A percentile compares a stretch with the other conserved stretches of the same genome.
These are phyloP conservation scores for Maudiozyma serrabonitensis DNA, from an alignment of 805 yeast genomes.

Conservation along the genomic window DNA sequence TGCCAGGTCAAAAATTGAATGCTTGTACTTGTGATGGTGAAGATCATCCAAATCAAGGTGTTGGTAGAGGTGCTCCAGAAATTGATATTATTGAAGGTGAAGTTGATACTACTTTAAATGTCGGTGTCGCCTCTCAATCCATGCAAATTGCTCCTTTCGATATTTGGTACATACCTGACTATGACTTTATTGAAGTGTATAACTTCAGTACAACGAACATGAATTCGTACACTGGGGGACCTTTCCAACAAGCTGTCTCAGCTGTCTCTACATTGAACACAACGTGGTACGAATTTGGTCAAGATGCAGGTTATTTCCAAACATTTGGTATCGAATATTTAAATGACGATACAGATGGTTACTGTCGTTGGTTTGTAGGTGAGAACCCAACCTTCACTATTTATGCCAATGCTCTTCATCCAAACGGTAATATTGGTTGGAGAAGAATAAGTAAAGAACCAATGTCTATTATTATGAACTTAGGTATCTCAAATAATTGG, in stretches of 20 bases:
- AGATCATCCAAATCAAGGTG: slow-evolving; percentile 80
- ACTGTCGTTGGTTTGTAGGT: slow-evolving; percentile 82
- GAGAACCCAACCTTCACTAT: slow-evolving; percentile 65
- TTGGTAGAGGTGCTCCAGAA: slow-evolving; percentile 93
- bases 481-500: slow-evolving; percentile 90
- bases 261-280: slow-evolving; percentile 69
- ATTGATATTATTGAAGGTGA: slow-evolving; percentile 88
- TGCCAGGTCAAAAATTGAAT: slow-evolving; percentile 75
- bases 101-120: slow-evolving; percentile 42
- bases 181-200: slow-evolving; percentile 63
- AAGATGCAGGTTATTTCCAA: slow-evolving; percentile 47
- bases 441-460: slow-evolving; percentile 82
- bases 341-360: slow-evolving; percentile 62
- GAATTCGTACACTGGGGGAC: slow-evolving; percentile 89
- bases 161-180: slow-evolving; percentile 90
- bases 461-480: slow-evolving; percentile 77
- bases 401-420: slow-evolving; percentile 65
- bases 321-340: slow-evolving; percentile 68
- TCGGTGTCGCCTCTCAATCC: slow-evolving; percentile 83
- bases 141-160: slow-evolving; percentile 92
- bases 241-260: slow-evolving; percentile 86
- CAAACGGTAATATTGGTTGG: slow-evolving; percentile 84
- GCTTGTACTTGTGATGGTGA: slow-evolving; percentile 72
- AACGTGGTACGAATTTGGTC: slow-evolving; percentile 71
- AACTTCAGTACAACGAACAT: slow-evolving; percentile 61